Percentiles rank a stretch among this genome's conserved stretches.
Evolutionary conservation across 2,329 filamentous ascomycete genomes (phyloP).

Genomic region (Aspergillus pseudonomiae): DNA sequence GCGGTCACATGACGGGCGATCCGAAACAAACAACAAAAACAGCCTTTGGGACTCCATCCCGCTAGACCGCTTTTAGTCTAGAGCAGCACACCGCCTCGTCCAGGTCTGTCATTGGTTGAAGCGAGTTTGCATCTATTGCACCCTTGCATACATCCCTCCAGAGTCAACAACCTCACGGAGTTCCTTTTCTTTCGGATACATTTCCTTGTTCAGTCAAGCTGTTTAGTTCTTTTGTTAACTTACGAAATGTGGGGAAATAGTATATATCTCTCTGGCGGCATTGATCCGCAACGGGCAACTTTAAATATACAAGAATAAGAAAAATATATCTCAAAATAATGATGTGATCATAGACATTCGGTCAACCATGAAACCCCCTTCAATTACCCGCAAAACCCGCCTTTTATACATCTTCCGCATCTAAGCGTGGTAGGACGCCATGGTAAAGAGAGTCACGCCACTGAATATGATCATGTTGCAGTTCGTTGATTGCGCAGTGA

Average conservation of each 20-base stretch:
- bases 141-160: background rate
- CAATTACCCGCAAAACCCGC: background rate
- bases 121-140: background rate
- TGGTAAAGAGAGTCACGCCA: background rate
- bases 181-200: too few species aligned
- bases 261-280: too few species aligned
- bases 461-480: background rate
- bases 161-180: too few species aligned
- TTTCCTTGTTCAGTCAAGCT: too few species aligned
- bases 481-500: background rate
- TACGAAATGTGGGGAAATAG: too few species aligned
- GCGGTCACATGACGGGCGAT: background rate
- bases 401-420: background rate
- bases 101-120: background rate
- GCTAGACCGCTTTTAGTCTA: background rate
- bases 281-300: too few species aligned
- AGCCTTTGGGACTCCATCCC: background rate
- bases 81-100: background rate
- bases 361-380: too few species aligned
- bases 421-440: background rate
- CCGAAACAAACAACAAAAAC: background rate
- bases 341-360: too few species aligned
- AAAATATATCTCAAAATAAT: too few species aligned
- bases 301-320: too few species aligned
- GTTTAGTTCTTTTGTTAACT: too few species aligned